Conservation (phyloP, 257 asterid species). For the Fraxinus excelsior region DNA sequence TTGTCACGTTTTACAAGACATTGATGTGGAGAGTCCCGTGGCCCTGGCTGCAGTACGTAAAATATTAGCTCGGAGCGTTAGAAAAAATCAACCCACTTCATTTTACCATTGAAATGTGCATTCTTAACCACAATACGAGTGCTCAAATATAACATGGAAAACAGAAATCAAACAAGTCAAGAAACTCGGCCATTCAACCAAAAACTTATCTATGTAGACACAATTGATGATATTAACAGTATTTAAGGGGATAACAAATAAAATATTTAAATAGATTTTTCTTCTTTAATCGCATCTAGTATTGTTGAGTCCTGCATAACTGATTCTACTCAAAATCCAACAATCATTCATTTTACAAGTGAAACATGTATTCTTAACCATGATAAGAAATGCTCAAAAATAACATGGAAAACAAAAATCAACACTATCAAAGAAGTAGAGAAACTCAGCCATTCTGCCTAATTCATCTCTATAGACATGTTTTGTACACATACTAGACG, state of each 20-base stretch:
- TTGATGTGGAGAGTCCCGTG: constrained; percentile 71
- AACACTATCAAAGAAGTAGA: no score
- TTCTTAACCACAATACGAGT: neutral
- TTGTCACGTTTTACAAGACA: constrained; percentile 94
- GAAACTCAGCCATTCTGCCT: neutral
- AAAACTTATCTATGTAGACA: no score
- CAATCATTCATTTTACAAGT: neutral
- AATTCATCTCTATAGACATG: neutral
- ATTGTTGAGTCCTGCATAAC: neutral
- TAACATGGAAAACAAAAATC: neutral
- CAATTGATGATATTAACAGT: no score
- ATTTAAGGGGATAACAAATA: no score
- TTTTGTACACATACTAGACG: neutral
- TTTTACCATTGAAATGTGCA: constrained; percentile 6
- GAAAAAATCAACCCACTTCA: neutral
- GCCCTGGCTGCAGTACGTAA: constrained; percentile 76
- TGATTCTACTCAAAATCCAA: neutral
- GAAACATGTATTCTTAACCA: constrained; percentile 1
- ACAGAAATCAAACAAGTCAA: neutral
- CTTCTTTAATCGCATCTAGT: no score
- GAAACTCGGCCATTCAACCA: neutral
- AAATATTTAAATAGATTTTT: no score
- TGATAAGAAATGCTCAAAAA: neutral
- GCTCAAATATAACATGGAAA: neutral
- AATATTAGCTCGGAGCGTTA: neutral